Evolutionary conservation across 768 basidiomycete genomes (phyloP).

Genomic region (Trametes cinnabarina): DNA sequence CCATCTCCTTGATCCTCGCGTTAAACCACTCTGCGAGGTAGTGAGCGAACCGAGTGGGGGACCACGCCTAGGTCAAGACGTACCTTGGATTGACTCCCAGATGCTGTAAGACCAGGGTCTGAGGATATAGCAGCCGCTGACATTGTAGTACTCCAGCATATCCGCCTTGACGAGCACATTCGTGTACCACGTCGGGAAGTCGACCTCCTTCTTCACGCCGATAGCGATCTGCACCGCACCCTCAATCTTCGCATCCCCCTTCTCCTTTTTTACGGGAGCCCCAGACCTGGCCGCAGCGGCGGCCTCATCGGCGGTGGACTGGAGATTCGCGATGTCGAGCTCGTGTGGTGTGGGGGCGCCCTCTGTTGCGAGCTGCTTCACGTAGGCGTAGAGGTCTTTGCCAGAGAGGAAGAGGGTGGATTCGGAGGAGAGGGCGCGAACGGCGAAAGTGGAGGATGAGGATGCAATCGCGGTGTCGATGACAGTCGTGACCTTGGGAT

Average conservation of each 20-base stretch:
- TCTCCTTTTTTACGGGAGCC: conserved; percentile 46
- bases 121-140: conserved; percentile 98
- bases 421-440: conserved; percentile 71
- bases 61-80: conserved; percentile 12
- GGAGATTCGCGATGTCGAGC: conserved; percentile 68
- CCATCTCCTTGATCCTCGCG: conserved; percentile 85
- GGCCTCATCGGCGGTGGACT: conserved; percentile 42
- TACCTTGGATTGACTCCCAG: conserved; percentile 95
- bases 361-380: conserved; percentile 67
- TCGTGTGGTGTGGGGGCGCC: conserved; percentile 59
- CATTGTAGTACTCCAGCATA: conserved; percentile 99
- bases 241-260: conserved; percentile 79
- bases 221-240: conserved; percentile 91
- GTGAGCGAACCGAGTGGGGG: not conserved
- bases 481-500: conserved; percentile 70
- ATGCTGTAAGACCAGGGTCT: conserved; percentile 97
- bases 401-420: conserved; percentile 80
- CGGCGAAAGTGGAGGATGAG: conserved; percentile 64
- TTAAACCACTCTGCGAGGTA: conserved; percentile 84
- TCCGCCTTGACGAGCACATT: conserved; percentile 96
- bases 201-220: conserved; percentile 92
- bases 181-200: conserved; percentile 93
- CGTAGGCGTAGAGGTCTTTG: conserved; percentile 67
- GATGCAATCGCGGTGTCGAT: conserved; percentile 78
- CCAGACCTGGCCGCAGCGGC: conserved; percentile 34